Base-by-base conservation (phyloP, 306 rosid species). In the Cyamopsis tetragonoloba region DNA sequence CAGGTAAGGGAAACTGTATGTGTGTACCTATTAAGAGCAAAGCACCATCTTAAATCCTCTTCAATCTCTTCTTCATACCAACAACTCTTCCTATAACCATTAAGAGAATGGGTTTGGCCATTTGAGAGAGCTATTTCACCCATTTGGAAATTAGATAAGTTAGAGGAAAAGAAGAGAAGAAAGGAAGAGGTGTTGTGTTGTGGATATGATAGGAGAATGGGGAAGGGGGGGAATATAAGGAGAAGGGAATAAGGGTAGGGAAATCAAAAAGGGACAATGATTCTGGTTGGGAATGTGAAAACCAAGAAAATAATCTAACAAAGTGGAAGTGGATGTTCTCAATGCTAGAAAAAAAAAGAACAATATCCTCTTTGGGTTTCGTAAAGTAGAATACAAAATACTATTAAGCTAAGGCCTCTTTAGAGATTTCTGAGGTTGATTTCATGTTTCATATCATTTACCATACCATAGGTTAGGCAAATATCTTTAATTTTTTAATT, bases 21-120 rank as follows among this genome's bases (percentile, higher is more conserved):
- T 57, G 54, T 72, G 15, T 61, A 92, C 98, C 98, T 86, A 50
- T 92, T 92, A 39, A 92, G 96, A 71, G 98, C 96, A 81, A 92
- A 92, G 26, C 95, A 89, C 98, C 98, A 92, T 84, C 98, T 86
- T 24, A 92, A 56, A 57, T 92, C 85, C 61, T 92, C 98, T 76
- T 92, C 98, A 59, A 89, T 92, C 82, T 92, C 98, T 72, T 92
- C 96, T 72, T 92, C 98, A 46, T 92, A 92, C 98, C 98, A 92
- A 71, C 98, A 92, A 62, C 98, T 89, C 68, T 89, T 92, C 66
- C 98, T 77, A 43, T 89, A 89, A 53, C 98, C 98, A 87, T 82
- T 89, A 6, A 80, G 84, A 0, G 93, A 58, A 64, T 84, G 83
- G 26, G 37, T 72, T 70, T 87, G 84, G 23, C 83, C 91, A 71